Base-by-base conservation (phyloP, 2,329 filamentous ascomycete genomes). In the Fusarium pseudocircinatum region DNA sequence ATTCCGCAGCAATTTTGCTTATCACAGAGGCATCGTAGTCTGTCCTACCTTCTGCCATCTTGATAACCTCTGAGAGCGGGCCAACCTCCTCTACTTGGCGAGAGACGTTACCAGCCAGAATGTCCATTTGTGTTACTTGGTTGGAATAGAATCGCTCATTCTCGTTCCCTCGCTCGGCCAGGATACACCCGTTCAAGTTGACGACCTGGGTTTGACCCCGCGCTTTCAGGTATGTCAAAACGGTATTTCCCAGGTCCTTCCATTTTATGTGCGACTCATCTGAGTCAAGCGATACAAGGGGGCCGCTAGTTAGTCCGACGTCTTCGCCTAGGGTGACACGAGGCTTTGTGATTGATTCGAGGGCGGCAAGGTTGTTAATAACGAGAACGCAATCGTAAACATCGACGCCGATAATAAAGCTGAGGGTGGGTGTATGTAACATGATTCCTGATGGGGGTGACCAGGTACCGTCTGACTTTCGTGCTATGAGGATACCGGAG, bases 371-470 rank as follows among this genome's bases (percentile, higher is more conserved):
- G 49, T 93, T 95, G 84, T 97, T 98, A 79, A 98, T 95, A 40
- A 98, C 93, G 14, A 98, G 88, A 20, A 98, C 93, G 79, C 95
- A 97, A 81, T 98, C 96, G 85, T 98, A 98, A 37, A 98, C 95
- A 80, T 98, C 96, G 44, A 97, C 93, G 6, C 95, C 96, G 11
- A 95, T 92, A 60, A 97, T 89, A 79, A 98, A 98, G 40, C 95
- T 96, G 39, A 98, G 87, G 2, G 93, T 94, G 2, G 94, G 90
- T 0, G 96, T 97, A 80, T 98, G 96, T 52, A 97, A 87, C 84
- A 97, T 89, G 74, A 98, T 95, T 53, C 94, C 95, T 0, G 94
- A 97, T 0, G 96, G 96, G 14, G 95, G 93, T 72, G 94, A 96
- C 95, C 95, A 98, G 73, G 91, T 92, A 12, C 95, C 95, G 75